phyloP scores from a whole-genome alignment of 805 yeast genomes.

The Metschnikowia vanudenii region DNA sequence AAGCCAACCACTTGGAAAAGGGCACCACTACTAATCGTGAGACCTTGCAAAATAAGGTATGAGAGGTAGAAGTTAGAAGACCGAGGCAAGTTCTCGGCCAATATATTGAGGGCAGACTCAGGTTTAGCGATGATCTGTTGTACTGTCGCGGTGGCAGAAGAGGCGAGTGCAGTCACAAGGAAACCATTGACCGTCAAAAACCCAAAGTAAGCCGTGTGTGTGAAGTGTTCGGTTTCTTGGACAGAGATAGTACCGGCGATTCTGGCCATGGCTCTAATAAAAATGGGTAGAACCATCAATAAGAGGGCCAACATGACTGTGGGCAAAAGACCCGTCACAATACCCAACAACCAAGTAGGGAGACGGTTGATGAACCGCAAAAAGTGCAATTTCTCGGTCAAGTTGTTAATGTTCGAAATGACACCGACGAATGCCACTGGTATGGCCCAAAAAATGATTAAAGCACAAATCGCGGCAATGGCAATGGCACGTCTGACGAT shows the following conservation, averaged over 20 bases:
- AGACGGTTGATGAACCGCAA: conserved; percentile 55
- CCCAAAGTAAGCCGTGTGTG: conserved; percentile 67
- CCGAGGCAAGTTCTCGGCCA: conserved; percentile 69
- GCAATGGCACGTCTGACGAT: conserved; percentile 54
- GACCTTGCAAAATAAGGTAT: conserved; percentile 66
- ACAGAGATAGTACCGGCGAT: conserved; percentile 55
- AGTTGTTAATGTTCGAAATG: conserved; percentile 62
- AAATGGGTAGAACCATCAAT: conserved; percentile 64
- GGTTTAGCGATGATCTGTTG: conserved; percentile 62
- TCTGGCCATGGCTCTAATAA: conserved; percentile 62
- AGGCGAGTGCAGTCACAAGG: conserved; percentile 65
- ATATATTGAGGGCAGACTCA: conserved; percentile 51
- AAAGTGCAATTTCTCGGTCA: conserved; percentile 51
- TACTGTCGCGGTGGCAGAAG: conserved; percentile 68
- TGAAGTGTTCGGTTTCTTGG: conserved; percentile 59
- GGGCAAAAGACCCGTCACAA: conserved; percentile 68
- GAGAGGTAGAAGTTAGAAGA: conserved; percentile 73
- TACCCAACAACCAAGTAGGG: conserved; percentile 55
- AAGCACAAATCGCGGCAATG: conserved; percentile 49
- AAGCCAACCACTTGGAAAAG: conserved; percentile 61
- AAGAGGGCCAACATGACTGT: conserved; percentile 62
- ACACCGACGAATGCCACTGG: conserved; percentile 80
- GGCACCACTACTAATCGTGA: conserved; percentile 62
- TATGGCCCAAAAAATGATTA: conserved; percentile 67
- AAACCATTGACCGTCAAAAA: conserved; percentile 73